A percentile compares a stretch with the other conserved stretches of the same genome.
These are phyloP conservation scores for Spathaspora girioi DNA, from an alignment of 805 yeast species.

Conservation along the genomic window DNA sequence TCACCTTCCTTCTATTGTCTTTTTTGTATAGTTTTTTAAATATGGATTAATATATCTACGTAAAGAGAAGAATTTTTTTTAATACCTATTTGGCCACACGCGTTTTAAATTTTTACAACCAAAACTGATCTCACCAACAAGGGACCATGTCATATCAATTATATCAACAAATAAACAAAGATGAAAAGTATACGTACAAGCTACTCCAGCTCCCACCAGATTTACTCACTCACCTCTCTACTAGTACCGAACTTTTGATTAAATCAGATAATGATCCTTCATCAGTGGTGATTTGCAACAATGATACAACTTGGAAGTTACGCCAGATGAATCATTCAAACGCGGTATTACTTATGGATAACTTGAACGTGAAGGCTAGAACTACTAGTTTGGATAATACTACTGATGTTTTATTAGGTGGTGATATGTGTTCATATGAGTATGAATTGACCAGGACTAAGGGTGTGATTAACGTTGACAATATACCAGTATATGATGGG, in stretches of 20 bases:
- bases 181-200: constrained; percentile 31
- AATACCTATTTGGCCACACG: not conserved
- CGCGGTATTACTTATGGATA: constrained; percentile 56
- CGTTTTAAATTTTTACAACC: not conserved
- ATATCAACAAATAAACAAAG: constrained; percentile 12
- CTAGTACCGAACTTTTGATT: constrained; percentile 23
- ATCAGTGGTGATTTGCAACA: constrained; percentile 59
- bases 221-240: constrained; percentile 34
- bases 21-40: not conserved
- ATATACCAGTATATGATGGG: constrained; percentile 24
- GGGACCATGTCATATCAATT: constrained; percentile 4
- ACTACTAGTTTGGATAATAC: constrained; percentile 1
- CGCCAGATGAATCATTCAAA: constrained; percentile 87
- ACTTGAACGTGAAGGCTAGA: constrained; percentile 10
- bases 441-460: constrained; percentile 27
- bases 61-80: not conserved
- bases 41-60: not conserved
- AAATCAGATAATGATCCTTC: constrained; percentile 24
- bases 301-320: constrained; percentile 54
- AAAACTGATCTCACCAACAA: not conserved
- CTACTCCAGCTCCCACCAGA: constrained; percentile 54
- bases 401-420: constrained; percentile 19
- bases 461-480: constrained; percentile 28
- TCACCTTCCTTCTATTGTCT: too few species aligned
- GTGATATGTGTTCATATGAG: constrained; percentile 26